Evolutionary conservation across 495 filamentous ascomycete species (phyloP).

Genomic region (Aspergillus affinis): DNA sequence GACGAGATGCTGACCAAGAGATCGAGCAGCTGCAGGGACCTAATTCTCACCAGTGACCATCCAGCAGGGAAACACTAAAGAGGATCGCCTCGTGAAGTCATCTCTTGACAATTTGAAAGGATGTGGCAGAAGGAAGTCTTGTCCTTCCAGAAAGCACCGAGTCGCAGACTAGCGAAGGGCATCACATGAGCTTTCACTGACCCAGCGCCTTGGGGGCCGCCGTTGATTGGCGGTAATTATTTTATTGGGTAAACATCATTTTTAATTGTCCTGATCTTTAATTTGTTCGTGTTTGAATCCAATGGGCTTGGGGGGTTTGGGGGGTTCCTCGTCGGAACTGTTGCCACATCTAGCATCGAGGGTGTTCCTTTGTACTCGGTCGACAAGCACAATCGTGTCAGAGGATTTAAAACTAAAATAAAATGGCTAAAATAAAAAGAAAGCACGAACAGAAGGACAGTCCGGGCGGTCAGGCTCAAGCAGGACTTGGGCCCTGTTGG

Average conservation of each 20-base stretch:
- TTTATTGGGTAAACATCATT: no score
- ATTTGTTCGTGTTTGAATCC: neutral
- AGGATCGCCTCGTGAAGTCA: neutral
- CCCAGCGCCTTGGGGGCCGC: neutral
- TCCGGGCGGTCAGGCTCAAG: neutral
- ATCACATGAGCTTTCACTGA: neutral
- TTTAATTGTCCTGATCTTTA: no score
- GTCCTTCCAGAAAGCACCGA: neutral
- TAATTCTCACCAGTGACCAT: neutral
- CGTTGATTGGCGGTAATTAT: neutral
- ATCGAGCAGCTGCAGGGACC: constrained; percentile 3
- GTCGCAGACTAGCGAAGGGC: no score
- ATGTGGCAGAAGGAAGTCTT: neutral
- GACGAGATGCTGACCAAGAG: constrained; percentile 1
- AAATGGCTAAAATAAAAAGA: no score
- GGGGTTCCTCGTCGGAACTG: neutral
- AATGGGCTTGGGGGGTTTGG: neutral
- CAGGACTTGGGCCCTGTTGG: neutral
- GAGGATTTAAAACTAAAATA: no score
- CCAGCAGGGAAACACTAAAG: neutral
- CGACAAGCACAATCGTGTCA: no score
- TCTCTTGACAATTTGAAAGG: neutral
- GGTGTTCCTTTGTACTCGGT: no score
- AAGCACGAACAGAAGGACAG: no score
- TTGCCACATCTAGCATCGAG: neutral